Base-by-base conservation (phyloP, 495 filamentous ascomycete genomes). In the Lasiosphaeria miniovina region DNA sequence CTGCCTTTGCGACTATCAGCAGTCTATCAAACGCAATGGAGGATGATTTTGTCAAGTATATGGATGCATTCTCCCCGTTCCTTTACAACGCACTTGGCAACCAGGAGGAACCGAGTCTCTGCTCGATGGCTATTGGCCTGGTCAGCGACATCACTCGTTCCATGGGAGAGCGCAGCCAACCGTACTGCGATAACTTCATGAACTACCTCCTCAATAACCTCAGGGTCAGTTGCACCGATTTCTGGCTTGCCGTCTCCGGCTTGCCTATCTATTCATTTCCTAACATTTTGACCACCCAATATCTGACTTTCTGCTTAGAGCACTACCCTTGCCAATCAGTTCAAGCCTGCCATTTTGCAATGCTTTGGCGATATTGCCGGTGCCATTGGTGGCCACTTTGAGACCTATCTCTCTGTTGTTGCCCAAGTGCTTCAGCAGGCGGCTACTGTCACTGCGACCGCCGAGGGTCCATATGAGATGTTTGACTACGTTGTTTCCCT, bases 311-410 rank as follows among this genome's bases (percentile, higher is more conserved):
- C 49, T 14, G 61, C 59, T 38, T 62, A 86, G 82, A 87, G 83
- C 74, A 82, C 84, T 52, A 79, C 84, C 36, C 84, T 95, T 32
- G 89, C 90, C 61, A 96, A 98, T 73, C 92, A 96, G 73, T 94
- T 98, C 74, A 97, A 97, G 81, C 94, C 94, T 36, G 93, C 95
- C 12, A 98, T 98, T 59, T 83, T 98, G 17, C 93, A 98, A 72
- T 96, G 90, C 67, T 98, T 98, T 71, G 95, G 94, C 57, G 94
- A 98, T 72, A 96, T 98, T 74, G 93, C 95, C 56, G 90, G 93
- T 70, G 94, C 94, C 49, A 98, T 98, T 74, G 86, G 90, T 57
- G 89, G 88, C 12, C 84, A 92, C 61, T 98, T 98, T 64, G 90
- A 96, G 74, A 90, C 87, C 4, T 98, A 98, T 71, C 83, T 98